phyloP scores from a whole-genome alignment of 2,329 filamentous ascomycete species.

The Zymoseptoria brevis region DNA sequence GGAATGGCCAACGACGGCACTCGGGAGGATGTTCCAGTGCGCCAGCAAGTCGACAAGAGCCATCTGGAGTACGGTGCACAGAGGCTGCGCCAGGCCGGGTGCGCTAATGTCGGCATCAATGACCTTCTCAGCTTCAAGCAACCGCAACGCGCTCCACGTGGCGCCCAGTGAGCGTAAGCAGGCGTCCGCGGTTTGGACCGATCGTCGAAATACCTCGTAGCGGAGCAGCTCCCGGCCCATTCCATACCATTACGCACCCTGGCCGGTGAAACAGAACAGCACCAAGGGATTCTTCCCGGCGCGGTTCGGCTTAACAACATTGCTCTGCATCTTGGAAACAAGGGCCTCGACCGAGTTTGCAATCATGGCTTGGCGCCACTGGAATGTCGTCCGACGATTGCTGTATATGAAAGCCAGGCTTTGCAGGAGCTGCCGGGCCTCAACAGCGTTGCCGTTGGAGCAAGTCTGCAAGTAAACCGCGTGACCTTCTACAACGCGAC shows the following conservation, averaged over 20 bases:
- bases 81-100: conserved; percentile 2
- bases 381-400: neutral
- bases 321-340: neutral
- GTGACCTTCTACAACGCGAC: neutral
- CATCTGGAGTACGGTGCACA: conserved; percentile 11
- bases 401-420: neutral
- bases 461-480: neutral
- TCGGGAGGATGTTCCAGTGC: conserved; percentile 15
- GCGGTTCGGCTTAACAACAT: neutral
- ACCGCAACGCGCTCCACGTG: neutral
- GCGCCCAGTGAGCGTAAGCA: neutral
- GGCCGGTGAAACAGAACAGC: conserved; percentile 9
- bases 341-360: neutral
- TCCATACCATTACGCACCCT: conserved; percentile 10
- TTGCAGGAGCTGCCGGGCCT: neutral
- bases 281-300: neutral
- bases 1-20: conserved; percentile 26
- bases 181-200: neutral
- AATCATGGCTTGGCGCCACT: neutral
- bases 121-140: neutral
- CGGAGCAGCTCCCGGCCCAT: conserved; percentile 11
- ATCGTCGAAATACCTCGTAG: conserved; percentile 2
- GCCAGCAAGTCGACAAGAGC: conserved; percentile 9
- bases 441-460: neutral
- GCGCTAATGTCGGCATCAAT: neutral